phyloP scores from a whole-genome alignment of 2,329 filamentous ascomycete genomes.

The Stachybotrys chlorohalonatus region DNA sequence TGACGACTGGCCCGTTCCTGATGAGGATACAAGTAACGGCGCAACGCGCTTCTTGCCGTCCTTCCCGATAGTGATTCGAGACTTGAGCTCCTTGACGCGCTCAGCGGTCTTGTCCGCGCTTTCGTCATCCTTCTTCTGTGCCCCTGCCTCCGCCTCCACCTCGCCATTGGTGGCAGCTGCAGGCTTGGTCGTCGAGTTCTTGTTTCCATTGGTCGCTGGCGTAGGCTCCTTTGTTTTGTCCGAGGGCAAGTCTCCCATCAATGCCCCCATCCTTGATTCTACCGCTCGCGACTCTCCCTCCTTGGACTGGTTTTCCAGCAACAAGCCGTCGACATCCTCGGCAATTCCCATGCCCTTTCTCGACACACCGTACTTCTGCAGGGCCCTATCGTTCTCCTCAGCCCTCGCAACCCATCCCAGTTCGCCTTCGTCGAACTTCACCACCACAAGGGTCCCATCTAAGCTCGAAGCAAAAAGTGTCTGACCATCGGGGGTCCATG shows the following conservation, averaged over 20 bases:
- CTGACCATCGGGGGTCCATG: conserved; percentile 89
- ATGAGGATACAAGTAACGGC: conserved; percentile 83
- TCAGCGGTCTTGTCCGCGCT: conserved; percentile 43
- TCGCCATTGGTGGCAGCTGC: conserved; percentile 28
- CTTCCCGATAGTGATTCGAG: conserved; percentile 87
- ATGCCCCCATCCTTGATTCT: conserved; percentile 92
- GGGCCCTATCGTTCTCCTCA: conserved; percentile 83
- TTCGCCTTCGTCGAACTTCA: conserved; percentile 78
- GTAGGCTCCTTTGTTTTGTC: conserved; percentile 43
- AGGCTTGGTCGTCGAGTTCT: conserved; percentile 25
- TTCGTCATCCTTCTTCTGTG: conserved; percentile 30
- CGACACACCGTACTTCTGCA: conserved; percentile 87
- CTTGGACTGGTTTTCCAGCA: conserved; percentile 85
- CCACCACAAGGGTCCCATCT: conserved; percentile 77
- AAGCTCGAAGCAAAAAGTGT: conserved; percentile 79
- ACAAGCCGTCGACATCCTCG: conserved; percentile 81
- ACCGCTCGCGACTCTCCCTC: conserved; percentile 82
- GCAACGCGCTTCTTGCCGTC: conserved; percentile 95
- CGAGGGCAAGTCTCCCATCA: conserved; percentile 77
- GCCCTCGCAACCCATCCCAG: conserved; percentile 79
- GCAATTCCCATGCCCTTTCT: conserved; percentile 83
- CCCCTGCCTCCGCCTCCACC: conserved; percentile 19
- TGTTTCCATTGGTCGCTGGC: conserved; percentile 43
- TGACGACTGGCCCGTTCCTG: conserved; percentile 77
- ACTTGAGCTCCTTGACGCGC: conserved; percentile 60